Base-by-base conservation (phyloP, 1,284 basidiomycete genomes). In the Melampsora larici-populina region DNA sequence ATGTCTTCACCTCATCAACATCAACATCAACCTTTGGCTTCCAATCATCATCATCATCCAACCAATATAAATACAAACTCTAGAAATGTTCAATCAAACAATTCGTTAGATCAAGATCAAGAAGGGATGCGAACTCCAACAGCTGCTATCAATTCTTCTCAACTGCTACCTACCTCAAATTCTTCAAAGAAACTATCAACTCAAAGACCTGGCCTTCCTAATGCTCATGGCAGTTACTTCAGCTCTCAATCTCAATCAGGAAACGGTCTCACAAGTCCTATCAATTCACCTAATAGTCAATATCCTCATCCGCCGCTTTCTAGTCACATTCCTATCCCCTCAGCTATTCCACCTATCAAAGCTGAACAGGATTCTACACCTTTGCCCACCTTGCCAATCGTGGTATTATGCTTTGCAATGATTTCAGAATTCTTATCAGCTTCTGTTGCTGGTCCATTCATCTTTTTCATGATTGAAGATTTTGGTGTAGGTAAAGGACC, bases 401-500 rank as follows among this genome's bases (percentile, higher is more conserved):
- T 91, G 80, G 94, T 97, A 2, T 85, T 97, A 63, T 95, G 92
- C 70, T 81, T 94, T 91, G 91, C 91, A 1, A 92, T 97, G 90
- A 87, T 96, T 21, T 93, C 93, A 64, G 94, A 97, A 84, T 94
- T 97, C 82, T 85, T 97, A 62, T 91, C 90, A 9, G 94, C 94
- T 31, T 95, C 94, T 82, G 90, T 95, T 40, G 92, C 92, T 13
- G 92, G 91, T 40, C 93, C 92, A 13, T 95, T 94, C 83, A 84
- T 94, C 69, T 86, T 94, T 78, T 93, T 93, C 85, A 96, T 97
- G 94, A 92, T 97, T 29, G 91, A 92, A 86, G 90, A 89, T 11
- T 92, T 92, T 82, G 88, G 88, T 31, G 87, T 81, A 13, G 81
- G 81, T 0, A 8, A 72, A n/a, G 78, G 87, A 76, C 86, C 88